Evolutionary conservation across 371 early-diverging fungal genomes (phyloP).

Genomic region (Apophysomyces sp.): DNA sequence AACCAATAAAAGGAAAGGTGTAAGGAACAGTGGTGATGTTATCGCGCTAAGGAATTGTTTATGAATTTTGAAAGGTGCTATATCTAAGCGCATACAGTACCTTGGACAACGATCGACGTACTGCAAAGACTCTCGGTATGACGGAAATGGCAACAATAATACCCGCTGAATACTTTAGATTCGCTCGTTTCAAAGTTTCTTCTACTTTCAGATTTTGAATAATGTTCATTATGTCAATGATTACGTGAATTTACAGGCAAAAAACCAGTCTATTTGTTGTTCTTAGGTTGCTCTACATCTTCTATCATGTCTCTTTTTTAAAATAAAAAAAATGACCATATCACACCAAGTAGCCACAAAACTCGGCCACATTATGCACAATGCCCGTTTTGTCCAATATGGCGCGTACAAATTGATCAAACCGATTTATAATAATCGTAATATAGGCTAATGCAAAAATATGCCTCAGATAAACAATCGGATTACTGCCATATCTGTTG

Average conservation of each 20-base stretch:
- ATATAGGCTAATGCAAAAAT: too few relatives aligned
- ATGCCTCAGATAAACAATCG: too few relatives aligned
- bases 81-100: background rate
- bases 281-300: too few relatives aligned
- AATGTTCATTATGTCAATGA: background rate
- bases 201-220: background rate
- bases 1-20: conserved; percentile 16
- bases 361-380: too few relatives aligned
- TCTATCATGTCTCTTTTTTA: background rate
- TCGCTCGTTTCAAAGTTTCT: background rate
- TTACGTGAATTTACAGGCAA: too few relatives aligned
- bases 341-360: too few relatives aligned
- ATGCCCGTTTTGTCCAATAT: too few relatives aligned
- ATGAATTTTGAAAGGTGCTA: too few relatives aligned
- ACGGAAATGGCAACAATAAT: background rate
- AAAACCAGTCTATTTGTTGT: too few relatives aligned
- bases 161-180: background rate
- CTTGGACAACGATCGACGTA: background rate
- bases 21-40: conserved; percentile 11
- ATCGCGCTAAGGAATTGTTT: background rate
- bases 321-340: background rate
- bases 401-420: too few relatives aligned
- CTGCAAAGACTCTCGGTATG: background rate
- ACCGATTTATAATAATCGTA: too few relatives aligned
- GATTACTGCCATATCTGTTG: too few relatives aligned